Evolutionary conservation across 2,329 filamentous ascomycete species (phyloP), one percentile per base, ranked within the genome.

Genomic region (Aspergillus amoenus): DNA sequence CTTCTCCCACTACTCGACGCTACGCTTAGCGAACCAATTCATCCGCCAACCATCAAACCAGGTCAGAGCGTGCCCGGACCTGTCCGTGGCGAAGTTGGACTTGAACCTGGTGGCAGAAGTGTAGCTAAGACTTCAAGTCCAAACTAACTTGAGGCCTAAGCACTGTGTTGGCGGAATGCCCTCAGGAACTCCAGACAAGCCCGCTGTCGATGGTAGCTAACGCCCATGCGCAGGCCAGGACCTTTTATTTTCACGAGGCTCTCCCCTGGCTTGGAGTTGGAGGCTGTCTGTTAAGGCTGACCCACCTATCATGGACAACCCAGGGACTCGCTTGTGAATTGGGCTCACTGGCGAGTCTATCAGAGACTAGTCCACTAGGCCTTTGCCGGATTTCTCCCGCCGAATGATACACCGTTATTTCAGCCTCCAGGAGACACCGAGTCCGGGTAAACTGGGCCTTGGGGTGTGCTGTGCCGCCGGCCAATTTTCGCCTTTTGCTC

Each of bases 21-120:
- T 52, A 50, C 46, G 44, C 48, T 52, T 48, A 44, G 47, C 49
- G 55, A 52, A n/a, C 40, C 40, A 41, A 46, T 24, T n/a, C 47
- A 44, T 21, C 30, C 42, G 12, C 40, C 24, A 12, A 18, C 22
- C 52, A 42, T 41, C 21, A 27, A 30, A 39, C 34, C 4, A 47
- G 17, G 21, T 37, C 52, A n/a, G 21, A 50, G 34, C 40, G 32
- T 24, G 3, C 27, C 9, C 30, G 17, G 22, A 24, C 24, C n/a
- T 48, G 45, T 39, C 44, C 44, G 44, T 46, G 44, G 44, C 24
- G 22, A 41, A 41, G 30, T 22, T 42, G 46, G 46, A 11, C 34
- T 37, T 24, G 11, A 39, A 17, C 27, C 7, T 8, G 22, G 37
- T 40, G 17, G 11, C 42, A 51, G 37, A 51, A 24, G 48, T 24